Base-by-base conservation (phyloP, 2,329 filamentous ascomycete species). In the Penicillium nordicum region DNA sequence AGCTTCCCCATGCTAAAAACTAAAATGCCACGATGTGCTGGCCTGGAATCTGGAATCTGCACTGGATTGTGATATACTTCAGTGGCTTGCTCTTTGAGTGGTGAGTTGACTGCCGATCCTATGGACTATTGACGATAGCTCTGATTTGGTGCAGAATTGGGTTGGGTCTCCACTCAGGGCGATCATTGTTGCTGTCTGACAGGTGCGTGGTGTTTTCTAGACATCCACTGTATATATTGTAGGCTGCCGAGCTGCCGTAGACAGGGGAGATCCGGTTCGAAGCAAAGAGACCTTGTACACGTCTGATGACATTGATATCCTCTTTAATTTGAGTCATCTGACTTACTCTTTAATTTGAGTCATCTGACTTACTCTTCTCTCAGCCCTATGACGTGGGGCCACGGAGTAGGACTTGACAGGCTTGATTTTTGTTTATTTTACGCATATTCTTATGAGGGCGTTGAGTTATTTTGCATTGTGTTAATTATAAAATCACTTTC, bases 311-410 rank as follows among this genome's bases (percentile, higher is more conserved):
- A 55, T 29, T 50, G 25, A 52, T 34, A 34, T 55, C 47, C 40
- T 36, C 4, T 32, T 51, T 27, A 18, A 51, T 27, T 42, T 30
- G 6, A 16, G 41, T 55, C 53, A 51, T 45, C 44, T 55, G 47
- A 52, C 47, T 25, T 45, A 27, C 7, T n/a, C 30, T 40, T 12
- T 27, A 18, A 51, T 27, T 42, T 30, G 6, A 16, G 41, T 55
- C 53, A 51, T 45, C 44, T 55, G 47, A 52, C 47, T 25, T 45
- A 27, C 7, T n/a, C 30, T 40, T 12, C 29, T n/a, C 16, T 64
- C 63, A 66, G 63, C 63, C 62, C 53, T 66, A 66, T 66, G 61
- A 64, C 62, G 63, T 62, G 56, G 53, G 56, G 27, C 27, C 6
- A 32, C 14, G 11, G 14, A n/a, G 45, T 29, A 10, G 16, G 3